Evolutionary conservation across 345 rosid species (phyloP).

Genomic region (Aegle marmelos): DNA sequence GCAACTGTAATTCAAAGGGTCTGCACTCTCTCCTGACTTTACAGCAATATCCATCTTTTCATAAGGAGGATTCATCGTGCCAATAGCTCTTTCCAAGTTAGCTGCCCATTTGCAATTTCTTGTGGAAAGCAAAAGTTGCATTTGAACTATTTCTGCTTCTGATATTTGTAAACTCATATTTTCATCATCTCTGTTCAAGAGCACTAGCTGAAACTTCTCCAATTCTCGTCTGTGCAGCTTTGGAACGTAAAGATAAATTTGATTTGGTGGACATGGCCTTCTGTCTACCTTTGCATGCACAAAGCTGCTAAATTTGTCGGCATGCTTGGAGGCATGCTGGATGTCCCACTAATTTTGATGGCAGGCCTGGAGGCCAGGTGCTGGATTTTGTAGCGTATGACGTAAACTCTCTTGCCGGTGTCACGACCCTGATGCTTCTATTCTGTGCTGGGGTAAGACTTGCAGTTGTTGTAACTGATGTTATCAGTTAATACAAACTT

Average conservation of each 20-base stretch:
- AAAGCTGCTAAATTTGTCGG: background rate
- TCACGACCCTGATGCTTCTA: background rate
- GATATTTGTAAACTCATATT: background rate
- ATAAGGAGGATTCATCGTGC: background rate
- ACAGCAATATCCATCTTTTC: background rate
- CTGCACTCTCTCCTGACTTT: background rate
- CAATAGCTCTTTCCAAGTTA: background rate
- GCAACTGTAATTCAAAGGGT: constrained; percentile 31
- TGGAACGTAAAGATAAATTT: background rate
- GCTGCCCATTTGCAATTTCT: background rate
- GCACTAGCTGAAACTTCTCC: background rate
- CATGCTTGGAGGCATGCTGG: background rate
- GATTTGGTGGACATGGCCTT: background rate
- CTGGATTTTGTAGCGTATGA: background rate
- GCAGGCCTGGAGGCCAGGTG: background rate
- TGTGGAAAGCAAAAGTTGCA: background rate
- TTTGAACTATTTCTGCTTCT: background rate
- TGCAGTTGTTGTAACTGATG: background rate
- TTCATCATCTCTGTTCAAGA: background rate
- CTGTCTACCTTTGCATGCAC: background rate
- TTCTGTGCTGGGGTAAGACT: background rate
- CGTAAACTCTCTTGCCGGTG: background rate
- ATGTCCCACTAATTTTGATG: background rate
- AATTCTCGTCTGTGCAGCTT: background rate
- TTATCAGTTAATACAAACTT: background rate